Evolutionary conservation across 441 rosid genomes (phyloP).

Genomic region (Populus hybrid): DNA sequence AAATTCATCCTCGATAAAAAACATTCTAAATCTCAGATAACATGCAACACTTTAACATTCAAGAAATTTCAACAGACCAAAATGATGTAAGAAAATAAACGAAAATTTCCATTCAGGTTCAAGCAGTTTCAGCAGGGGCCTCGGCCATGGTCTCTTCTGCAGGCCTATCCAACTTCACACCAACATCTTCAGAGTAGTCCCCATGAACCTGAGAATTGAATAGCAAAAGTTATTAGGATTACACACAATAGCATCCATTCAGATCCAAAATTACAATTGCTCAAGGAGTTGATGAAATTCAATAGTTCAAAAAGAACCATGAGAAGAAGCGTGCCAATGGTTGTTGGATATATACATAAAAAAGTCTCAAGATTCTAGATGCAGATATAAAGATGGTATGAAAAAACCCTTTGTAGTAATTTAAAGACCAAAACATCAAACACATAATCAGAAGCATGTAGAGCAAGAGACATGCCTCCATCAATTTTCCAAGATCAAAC

Average conservation of each 20-base stretch:
- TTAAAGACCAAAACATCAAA: neutral
- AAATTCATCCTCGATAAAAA: neutral
- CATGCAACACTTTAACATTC: no score
- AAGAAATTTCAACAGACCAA: no score
- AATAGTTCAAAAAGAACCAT: neutral
- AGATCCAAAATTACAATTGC: no score
- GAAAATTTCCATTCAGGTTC: neutral
- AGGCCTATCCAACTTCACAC: conserved; percentile 77
- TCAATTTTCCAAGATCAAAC: conserved; percentile 84
- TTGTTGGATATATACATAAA: neutral
- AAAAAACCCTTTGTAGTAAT: neutral
- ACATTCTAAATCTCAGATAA: neutral
- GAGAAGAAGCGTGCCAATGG: neutral
- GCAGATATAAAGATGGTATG: no score
- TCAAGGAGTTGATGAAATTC: neutral
- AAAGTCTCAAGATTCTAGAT: neutral
- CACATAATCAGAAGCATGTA: neutral
- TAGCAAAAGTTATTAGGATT: neutral
- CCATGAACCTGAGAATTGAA: conserved; percentile 62
- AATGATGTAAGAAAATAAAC: no score
- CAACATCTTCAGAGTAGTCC: conserved; percentile 80
- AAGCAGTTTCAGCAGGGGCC: conserved; percentile 42
- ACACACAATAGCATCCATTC: neutral
- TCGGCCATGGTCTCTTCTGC: conserved; percentile 66
- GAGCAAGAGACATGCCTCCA: conserved; percentile 43